These are phyloP conservation scores for Fraxinus angustifolia DNA, from an alignment of 305 asterid species.

Conservation along the genomic window DNA sequence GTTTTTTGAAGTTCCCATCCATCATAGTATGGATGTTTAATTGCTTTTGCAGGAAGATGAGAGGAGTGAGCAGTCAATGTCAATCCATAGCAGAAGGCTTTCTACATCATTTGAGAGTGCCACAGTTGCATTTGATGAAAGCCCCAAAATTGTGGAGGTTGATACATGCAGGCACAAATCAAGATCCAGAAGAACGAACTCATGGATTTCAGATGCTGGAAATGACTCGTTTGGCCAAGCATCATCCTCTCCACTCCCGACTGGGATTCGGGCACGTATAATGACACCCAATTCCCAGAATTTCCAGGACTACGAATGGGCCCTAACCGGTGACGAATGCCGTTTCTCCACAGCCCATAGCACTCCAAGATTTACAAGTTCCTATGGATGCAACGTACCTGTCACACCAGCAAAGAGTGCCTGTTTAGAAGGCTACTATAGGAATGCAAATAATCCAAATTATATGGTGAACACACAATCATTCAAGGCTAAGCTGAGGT, in stretches of 20 bases:
- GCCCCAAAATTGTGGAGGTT: constrained; percentile 78
- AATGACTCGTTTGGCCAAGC: constrained; percentile 33
- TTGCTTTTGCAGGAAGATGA: constrained; percentile 36
- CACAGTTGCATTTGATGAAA: constrained; percentile 37
- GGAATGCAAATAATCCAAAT: constrained; percentile 37
- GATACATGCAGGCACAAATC: constrained; percentile 62
- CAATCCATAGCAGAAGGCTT: constrained; percentile 44
- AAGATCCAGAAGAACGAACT: constrained; percentile 50
- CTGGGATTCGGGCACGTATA: constrained; percentile 26
- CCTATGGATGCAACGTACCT: constrained; percentile 31
- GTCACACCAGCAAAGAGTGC: constrained; percentile 54
- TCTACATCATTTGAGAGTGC: constrained; percentile 44
- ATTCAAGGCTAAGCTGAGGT: constrained; percentile 62
- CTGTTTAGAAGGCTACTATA: constrained; percentile 34
- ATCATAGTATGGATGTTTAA: no score
- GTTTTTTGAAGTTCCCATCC: no score
- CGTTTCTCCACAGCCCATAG: constrained; percentile 54
- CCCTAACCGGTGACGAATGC: constrained; percentile 31
- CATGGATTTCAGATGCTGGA: constrained; percentile 34
- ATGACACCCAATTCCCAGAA: constrained; percentile 26
- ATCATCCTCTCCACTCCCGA: constrained; percentile 22
- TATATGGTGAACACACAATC: constrained; percentile 80
- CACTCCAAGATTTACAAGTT: constrained; percentile 54
- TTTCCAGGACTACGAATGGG: constrained; percentile 37
- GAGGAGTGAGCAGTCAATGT: constrained; percentile 23